Percentiles rank a stretch among this genome's conserved stretches.
These are phyloP conservation scores for Hevea brasiliensis DNA, from an alignment of 345 rosid genomes.

Conservation along the genomic window DNA sequence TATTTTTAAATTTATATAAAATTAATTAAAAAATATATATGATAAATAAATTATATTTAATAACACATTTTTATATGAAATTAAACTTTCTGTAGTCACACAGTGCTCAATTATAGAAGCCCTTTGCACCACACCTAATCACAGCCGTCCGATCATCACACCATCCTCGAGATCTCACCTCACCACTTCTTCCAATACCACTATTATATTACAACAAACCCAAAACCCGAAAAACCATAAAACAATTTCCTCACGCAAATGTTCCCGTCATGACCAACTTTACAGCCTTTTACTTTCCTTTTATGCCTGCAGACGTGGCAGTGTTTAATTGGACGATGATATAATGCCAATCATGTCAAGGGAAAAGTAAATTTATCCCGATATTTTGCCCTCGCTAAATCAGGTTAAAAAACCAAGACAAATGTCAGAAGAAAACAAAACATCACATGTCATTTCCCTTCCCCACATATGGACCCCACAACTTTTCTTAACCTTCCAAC, in stretches of 20 bases:
- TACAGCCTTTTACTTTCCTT: constrained; percentile 6
- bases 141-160: constrained; percentile 26
- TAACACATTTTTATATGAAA: too few species aligned
- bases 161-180: constrained; percentile 21
- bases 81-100: too few species aligned
- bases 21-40: too few species aligned
- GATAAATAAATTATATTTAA: too few species aligned
- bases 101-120: constrained; percentile 9
- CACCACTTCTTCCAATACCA: not conserved
- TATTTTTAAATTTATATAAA: too few species aligned
- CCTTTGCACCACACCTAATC: constrained; percentile 2
- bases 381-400: not conserved
- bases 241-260: constrained; percentile 28
- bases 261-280: constrained; percentile 31
- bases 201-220: not conserved
- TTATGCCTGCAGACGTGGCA: constrained; percentile 26
- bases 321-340: not conserved
- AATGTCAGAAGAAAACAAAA: not conserved
- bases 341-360: constrained; percentile 13
- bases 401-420: constrained; percentile 4
- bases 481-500: constrained; percentile 13
- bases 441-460: constrained; percentile 17
- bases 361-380: constrained; percentile 9
- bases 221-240: not conserved
- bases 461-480: constrained; percentile 12